Evolutionary conservation across 176 grass and related monocot species (phyloP).

Genomic region (Paspalum vaginatum): DNA sequence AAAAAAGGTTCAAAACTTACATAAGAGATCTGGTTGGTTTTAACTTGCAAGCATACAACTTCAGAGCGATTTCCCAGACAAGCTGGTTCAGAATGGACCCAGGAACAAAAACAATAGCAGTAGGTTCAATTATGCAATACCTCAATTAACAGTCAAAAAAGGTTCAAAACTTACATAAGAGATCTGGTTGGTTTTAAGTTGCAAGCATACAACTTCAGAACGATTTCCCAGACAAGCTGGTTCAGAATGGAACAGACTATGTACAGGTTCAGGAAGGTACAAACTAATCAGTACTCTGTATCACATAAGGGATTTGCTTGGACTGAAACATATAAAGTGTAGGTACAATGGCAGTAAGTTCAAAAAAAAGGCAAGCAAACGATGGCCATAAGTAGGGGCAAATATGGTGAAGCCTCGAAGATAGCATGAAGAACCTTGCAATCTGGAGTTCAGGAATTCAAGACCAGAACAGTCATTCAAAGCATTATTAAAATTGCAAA

Average conservation of each 20-base stretch:
- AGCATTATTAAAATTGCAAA: background rate
- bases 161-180: slow-evolving; percentile 7
- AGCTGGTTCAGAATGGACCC: background rate
- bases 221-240: slow-evolving; percentile 1
- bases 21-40: background rate
- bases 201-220: background rate
- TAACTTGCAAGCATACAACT: background rate
- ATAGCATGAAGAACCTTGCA: background rate
- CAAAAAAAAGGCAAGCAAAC: background rate
- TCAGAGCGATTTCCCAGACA: slow-evolving; percentile 7
- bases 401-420: background rate
- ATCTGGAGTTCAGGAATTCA: background rate
- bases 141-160: slow-evolving; percentile 33
- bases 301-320: background rate
- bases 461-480: background rate
- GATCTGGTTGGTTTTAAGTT: background rate
- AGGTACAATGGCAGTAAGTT: background rate
- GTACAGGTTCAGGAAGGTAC: background rate
- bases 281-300: slow-evolving; percentile 15
- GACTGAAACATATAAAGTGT: background rate
- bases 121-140: slow-evolving; percentile 29
- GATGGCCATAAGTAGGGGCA: background rate
- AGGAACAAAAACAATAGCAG: no score
- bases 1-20: slow-evolving; percentile 29
- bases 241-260: background rate